Conservation (phyloP, 2,329 filamentous ascomycete species). For the Neofusicoccum umdonicola region DNA sequence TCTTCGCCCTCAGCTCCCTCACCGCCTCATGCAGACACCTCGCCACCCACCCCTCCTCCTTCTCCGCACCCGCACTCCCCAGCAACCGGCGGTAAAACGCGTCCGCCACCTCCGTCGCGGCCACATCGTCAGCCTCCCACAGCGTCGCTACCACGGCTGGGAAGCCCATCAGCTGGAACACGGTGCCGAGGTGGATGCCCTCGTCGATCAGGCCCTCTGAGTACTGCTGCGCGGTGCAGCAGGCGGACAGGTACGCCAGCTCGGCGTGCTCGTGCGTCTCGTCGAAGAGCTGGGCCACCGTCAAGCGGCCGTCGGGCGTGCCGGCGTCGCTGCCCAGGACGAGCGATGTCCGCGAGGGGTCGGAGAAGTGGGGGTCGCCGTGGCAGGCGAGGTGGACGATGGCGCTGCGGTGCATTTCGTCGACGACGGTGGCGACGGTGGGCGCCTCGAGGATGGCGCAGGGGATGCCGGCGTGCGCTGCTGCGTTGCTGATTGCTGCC, state of each 20-base stretch:
- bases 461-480: background rate
- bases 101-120: constrained; percentile 25
- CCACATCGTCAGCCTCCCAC: constrained; percentile 29
- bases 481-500: background rate
- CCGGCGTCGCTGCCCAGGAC: background rate
- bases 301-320: constrained; percentile 12
- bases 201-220: constrained; percentile 29
- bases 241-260: constrained; percentile 40
- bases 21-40: constrained; percentile 20
- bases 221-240: constrained; percentile 34
- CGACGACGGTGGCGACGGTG: background rate
- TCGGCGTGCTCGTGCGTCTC: constrained; percentile 17
- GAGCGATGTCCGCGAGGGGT: constrained; percentile 21
- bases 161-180: constrained; percentile 39
- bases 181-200: constrained; percentile 35
- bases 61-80: background rate
- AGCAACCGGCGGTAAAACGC: constrained; percentile 25
- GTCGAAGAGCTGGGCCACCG: background rate
- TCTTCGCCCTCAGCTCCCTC: constrained; percentile 8
- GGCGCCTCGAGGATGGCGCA: background rate
- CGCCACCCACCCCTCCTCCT: background rate
- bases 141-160: constrained; percentile 34
- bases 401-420: constrained; percentile 15
- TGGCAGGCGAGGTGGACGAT: constrained; percentile 26
- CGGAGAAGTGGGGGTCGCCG: constrained; percentile 17